Conservation (phyloP, 176 grass and related monocot genomes). For the Musa troglodytarum region DNA sequence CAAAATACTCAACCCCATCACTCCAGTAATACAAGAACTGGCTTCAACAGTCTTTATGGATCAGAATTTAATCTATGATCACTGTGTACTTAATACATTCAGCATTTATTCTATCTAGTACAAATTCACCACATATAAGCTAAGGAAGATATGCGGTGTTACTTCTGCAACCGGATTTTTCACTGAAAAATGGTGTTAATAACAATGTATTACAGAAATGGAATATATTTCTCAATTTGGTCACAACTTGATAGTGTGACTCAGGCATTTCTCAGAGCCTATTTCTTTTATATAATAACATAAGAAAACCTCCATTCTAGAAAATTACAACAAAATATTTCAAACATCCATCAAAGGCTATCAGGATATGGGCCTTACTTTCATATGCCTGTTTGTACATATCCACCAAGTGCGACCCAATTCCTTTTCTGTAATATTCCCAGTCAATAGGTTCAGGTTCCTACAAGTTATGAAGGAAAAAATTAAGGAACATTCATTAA, state of each 20-base stretch:
- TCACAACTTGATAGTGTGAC: background rate
- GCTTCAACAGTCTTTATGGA: background rate
- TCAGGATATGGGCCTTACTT: conserved; percentile 29
- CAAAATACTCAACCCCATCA: no score
- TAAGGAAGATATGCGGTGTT: background rate
- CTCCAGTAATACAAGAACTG: no score
- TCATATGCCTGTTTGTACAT: conserved; percentile 83
- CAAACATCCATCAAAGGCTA: background rate
- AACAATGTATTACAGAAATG: background rate
- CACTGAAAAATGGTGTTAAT: background rate
- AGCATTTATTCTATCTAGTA: background rate
- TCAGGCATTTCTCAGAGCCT: background rate
- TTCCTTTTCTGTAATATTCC: conserved; percentile 81
- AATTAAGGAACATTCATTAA: background rate
- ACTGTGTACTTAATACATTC: background rate
- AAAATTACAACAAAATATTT: background rate
- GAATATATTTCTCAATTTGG: background rate
- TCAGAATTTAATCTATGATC: background rate
- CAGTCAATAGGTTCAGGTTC: conserved; percentile 80
- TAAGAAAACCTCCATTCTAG: background rate
- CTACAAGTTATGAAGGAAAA: conserved; percentile 20
- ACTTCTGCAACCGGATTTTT: background rate
- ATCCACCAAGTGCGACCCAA: conserved; percentile 67
- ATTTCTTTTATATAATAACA: background rate
- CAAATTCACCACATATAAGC: no score